phyloP scores from a whole-genome alignment of 2,329 filamentous ascomycete species.

The Hymenotorrendiella dingleyae region DNA sequence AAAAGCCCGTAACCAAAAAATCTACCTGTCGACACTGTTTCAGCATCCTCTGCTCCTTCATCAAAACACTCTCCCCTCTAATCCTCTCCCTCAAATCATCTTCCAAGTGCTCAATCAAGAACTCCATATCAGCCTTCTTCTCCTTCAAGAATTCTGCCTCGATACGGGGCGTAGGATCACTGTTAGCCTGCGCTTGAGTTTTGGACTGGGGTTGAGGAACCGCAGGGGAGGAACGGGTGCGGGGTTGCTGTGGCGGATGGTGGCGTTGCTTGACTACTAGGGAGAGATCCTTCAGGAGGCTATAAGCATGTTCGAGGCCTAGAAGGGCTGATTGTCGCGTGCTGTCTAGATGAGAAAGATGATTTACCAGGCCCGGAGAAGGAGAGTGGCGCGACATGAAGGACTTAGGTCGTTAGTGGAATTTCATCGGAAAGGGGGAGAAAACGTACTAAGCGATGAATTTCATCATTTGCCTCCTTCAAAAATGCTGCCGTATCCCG shows the following conservation, averaged over 20 bases:
- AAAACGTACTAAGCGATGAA: conserved; percentile 10
- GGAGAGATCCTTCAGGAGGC: conserved; percentile 3
- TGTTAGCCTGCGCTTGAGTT: neutral
- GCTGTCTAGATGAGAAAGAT: conserved; percentile 11
- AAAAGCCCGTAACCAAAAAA: conserved; percentile 3
- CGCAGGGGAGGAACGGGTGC: too few species aligned
- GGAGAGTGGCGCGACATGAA: neutral
- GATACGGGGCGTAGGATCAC: neutral
- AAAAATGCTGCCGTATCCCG: conserved; percentile 11
- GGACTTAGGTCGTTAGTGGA: neutral
- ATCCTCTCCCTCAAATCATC: conserved; percentile 9
- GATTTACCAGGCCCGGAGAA: conserved; percentile 2
- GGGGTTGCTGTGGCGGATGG: too few species aligned
- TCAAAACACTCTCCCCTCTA: conserved; percentile 7
- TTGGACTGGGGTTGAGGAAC: too few species aligned
- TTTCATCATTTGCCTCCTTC: conserved; percentile 8
- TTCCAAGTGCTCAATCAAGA: conserved; percentile 10
- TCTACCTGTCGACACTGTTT: conserved; percentile 8
- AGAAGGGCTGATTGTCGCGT: conserved; percentile 3
- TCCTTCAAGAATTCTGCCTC: conserved; percentile 10
- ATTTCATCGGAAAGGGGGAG: too few species aligned
- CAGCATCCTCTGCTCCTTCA: conserved; percentile 12
- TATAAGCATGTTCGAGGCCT: conserved; percentile 4
- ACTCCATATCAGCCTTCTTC: conserved; percentile 8
- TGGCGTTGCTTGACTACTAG: conserved; percentile 2